phyloP scores from a whole-genome alignment of 2,329 filamentous ascomycete species.

The Thelonectria discophora region DNA sequence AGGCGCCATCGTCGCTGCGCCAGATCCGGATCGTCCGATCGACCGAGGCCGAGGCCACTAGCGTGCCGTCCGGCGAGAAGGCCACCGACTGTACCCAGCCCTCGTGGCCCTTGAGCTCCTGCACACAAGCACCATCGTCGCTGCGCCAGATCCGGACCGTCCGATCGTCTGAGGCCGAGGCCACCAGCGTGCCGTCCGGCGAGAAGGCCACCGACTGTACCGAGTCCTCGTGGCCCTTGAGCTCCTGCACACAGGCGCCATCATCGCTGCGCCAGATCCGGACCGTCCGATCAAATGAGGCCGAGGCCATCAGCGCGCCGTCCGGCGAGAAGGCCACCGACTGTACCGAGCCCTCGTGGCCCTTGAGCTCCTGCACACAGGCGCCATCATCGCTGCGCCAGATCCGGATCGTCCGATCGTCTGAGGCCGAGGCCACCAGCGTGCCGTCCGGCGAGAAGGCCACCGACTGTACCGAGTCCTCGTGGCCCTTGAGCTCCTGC shows the following conservation, averaged over 20 bases:
- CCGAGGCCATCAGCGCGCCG: not conserved
- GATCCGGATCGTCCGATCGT: not conserved
- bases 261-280: not conserved
- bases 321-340: conserved; percentile 6
- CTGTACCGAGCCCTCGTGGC: not conserved
- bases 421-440: not conserved
- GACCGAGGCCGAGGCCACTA: not conserved
- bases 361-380: not conserved
- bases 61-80: not conserved
- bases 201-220: not conserved
- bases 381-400: not conserved
- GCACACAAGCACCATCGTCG: not conserved
- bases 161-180: not conserved
- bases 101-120: not conserved
- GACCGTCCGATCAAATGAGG: not conserved
- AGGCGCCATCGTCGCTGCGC: not conserved
- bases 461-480: no score
- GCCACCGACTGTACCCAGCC: not conserved
- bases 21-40: not conserved
- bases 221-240: not conserved
- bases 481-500: not conserved
- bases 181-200: not conserved
- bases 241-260: not conserved
- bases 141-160: not conserved
- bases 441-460: not conserved